Evolutionary conservation across 768 basidiomycete species (phyloP), one percentile per base, ranked within the genome.

Genomic region (Hydnum rufescens): DNA sequence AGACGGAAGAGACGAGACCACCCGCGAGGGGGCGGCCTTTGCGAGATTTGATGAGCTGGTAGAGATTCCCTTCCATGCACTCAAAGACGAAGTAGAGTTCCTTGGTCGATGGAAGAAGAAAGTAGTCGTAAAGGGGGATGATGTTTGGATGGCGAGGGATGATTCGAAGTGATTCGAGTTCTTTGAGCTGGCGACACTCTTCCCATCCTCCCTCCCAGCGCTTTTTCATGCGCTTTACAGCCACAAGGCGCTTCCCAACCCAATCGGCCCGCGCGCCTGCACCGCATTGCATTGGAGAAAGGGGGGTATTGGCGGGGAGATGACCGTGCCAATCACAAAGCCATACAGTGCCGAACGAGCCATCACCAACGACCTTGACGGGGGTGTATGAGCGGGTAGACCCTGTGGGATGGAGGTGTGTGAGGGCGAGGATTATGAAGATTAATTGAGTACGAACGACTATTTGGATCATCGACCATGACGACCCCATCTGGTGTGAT

Each of bases 21-120:
- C 88, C 87, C n/a, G 95, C 93, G 55, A 99, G 78, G 4, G 89
- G 78, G 56, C 92, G 80, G 55, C 92, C 90, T 67, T 87, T 88
- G 56, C 95, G 81, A 46, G 90, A 78, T 69, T 93, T 96, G 67
- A 96, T 93, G 69, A 99, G 84, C 65, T 99, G 95, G 68, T 93
- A 99, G 47, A 99, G 77, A 67, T 99, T 97, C 62, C 95, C 95
- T 66, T 99, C 95, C 95, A 99, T 97, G 61, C 90, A 92, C 68
- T 99, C 95, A 67, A 99, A 99, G 46, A 97, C 93, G 62, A 97
- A 97, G 66, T 97, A 95, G 60, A 99, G 85, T 66, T 99, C 92
- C 66, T 87, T 88, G 55, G 87, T 76, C 59, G 80, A 76, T 3
- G 95, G 95, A n/a, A 90, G 78, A 59, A 99, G 84, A 71, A 97